Base-by-base conservation (phyloP, 1,284 basidiomycete genomes). In the Exobasidium cylindrosporum region DNA sequence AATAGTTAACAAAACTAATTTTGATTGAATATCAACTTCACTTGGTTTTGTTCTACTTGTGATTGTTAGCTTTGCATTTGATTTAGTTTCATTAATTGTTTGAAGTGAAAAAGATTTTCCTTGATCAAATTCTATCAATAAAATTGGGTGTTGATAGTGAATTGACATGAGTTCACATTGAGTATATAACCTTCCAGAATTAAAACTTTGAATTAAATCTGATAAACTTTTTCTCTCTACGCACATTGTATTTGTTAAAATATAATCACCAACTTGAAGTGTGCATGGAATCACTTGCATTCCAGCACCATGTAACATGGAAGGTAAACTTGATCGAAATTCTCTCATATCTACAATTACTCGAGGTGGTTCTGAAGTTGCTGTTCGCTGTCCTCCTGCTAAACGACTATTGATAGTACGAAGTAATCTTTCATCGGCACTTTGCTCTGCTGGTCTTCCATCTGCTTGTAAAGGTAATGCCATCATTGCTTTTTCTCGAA, bases 41-140 rank as follows among this genome's bases (percentile, higher is more conserved):
- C 53, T 60, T 60, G 65, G 56, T 52, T 70, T 83, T 1, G 81
- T 73, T 4, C 84, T 75, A 4, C 77, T 78, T 6, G 80, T 68
- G 40, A 83, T 84, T 7, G 21, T 31, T 14, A 14, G 29, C 7
- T 80, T 61, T 4, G 65, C 35, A 30, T 43, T 61, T 28, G 31
- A 35, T 17, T 47, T 28, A 28, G 45, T 26, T n/a, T 58, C 60
- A 29, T 44, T 31, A 26, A 62, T 58, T 26, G 57, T 57, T 47
- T 62, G 60, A 63, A 73, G 91, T 0, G 91, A 90, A 80, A 97
- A 98, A 0, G 91, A 87, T 74, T 95, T 96, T 80, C 96, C 90
- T 81, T 97, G 92, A 74, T 97, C 95, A 70, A 98, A 99, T 77
- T 99, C 95, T 73, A 98, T 97, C n/a, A 98, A 84, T 14, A 98